Evolutionary conservation across 345 rosid genomes (phyloP).

Genomic region (Lumnitzera racemosa): DNA sequence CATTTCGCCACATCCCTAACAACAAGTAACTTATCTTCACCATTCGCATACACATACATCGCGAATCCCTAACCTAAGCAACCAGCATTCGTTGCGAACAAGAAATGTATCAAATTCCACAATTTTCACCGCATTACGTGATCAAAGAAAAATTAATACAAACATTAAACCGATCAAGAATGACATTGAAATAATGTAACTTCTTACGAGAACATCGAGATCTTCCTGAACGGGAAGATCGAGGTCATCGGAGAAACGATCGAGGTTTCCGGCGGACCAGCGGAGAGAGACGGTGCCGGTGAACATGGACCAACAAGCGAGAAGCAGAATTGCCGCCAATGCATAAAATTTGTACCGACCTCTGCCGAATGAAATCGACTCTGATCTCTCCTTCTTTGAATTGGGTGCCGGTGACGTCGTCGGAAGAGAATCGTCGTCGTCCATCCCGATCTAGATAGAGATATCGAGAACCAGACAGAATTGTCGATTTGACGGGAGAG

Average conservation of each 20-base stretch:
- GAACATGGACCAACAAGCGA: slow-evolving; percentile 25
- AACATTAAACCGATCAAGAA: too few species aligned
- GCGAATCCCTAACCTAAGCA: not conserved
- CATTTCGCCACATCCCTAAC: too few species aligned
- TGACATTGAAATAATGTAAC: not conserved
- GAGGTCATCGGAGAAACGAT: slow-evolving; percentile 15
- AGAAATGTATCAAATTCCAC: not conserved
- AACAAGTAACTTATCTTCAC: too few species aligned
- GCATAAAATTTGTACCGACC: slow-evolving; percentile 24
- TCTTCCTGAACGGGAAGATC: slow-evolving; percentile 15
- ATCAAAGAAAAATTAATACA: too few species aligned
- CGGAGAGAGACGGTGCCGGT: slow-evolving; percentile 24
- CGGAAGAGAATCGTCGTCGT: not conserved
- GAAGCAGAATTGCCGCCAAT: slow-evolving; percentile 20
- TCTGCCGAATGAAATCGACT: slow-evolving; percentile 13
- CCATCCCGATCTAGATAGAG: too few species aligned
- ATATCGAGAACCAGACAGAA: too few species aligned
- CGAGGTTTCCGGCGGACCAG: slow-evolving; percentile 23
- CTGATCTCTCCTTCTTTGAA: slow-evolving; percentile 11
- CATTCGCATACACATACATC: too few species aligned
- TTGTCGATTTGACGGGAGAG: too few species aligned
- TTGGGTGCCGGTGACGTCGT: not conserved
- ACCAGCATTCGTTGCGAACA: not conserved
- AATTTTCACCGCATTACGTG: too few species aligned
- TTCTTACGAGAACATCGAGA: slow-evolving; percentile 19